Percentiles rank a stretch among this genome's conserved stretches.
Evolutionary conservation across 768 basidiomycete genomes (phyloP).

Genomic region (Lyophyllum semitale): DNA sequence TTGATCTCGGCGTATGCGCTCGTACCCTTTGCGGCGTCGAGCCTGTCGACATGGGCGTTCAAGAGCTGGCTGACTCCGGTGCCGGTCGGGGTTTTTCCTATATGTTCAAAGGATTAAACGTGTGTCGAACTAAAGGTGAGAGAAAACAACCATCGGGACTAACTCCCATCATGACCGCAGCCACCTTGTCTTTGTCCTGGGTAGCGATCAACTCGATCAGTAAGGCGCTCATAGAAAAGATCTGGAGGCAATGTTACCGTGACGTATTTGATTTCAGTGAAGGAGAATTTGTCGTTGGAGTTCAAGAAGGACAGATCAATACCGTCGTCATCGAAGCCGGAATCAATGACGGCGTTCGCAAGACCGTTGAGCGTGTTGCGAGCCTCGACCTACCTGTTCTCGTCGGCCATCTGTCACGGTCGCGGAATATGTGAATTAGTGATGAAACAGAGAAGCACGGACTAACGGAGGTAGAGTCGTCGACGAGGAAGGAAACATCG

Average conservation of each 20-base stretch:
- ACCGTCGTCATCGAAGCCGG: constrained; percentile 3
- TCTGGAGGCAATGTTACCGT: not conserved
- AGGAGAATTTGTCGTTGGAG: not conserved
- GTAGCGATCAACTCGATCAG: not conserved
- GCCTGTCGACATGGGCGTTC: not conserved
- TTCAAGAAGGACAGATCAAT: constrained; percentile 9
- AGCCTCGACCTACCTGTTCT: constrained; percentile 9
- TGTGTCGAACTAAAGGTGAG: not conserved
- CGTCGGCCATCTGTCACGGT: constrained; percentile 7
- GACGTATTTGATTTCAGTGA: not conserved
- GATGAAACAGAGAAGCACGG: not conserved
- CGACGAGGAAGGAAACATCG: constrained; percentile 10
- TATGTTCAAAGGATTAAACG: not conserved
- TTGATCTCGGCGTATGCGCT: constrained; percentile 4
- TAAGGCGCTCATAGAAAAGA: not conserved
- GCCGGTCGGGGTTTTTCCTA: constrained; percentile 5
- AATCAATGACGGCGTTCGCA: constrained; percentile 2
- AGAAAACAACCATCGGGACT: not conserved
- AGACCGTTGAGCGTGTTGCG: constrained; percentile 6
- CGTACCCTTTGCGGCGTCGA: constrained; percentile 2
- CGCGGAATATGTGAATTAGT: not conserved
- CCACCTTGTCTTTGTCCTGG: constrained; percentile 5
- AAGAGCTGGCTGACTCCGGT: not conserved
- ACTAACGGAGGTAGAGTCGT: constrained; percentile 9
- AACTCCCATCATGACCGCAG: not conserved